A percentile compares a stretch with the other conserved stretches of the same genome.
Evolutionary conservation across 768 basidiomycete species (phyloP).

Genomic region (Tricholoma flavovirens): DNA sequence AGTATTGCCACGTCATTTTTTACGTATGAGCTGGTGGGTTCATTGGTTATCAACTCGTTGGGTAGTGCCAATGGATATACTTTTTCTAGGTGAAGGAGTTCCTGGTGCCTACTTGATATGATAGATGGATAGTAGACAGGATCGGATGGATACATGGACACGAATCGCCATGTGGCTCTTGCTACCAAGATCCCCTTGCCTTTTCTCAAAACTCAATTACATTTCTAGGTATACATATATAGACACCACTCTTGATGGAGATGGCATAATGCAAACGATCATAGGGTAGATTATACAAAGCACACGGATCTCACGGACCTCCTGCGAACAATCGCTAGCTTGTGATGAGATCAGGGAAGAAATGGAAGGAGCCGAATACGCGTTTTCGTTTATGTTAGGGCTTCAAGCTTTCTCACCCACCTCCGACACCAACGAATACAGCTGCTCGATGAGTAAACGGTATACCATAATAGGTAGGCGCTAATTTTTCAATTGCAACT

Average conservation of each 20-base stretch:
- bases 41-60: background rate
- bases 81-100: constrained; percentile 26
- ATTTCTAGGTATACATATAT: background rate
- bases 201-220: background rate
- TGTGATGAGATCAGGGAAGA: background rate
- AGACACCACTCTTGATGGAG: background rate
- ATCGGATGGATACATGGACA: constrained; percentile 13
- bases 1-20: constrained; percentile 86
- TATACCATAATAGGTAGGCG: background rate
- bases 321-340: background rate
- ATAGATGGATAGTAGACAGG: constrained; percentile 11
- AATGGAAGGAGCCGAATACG: background rate
- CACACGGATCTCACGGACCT: background rate
- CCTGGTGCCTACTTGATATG: constrained; percentile 22
- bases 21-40: constrained; percentile 63
- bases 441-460: background rate
- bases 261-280: background rate
- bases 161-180: background rate
- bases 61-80: constrained; percentile 2
- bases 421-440: background rate
- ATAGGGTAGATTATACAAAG: background rate
- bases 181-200: background rate
- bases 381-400: too few species aligned
- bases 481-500: background rate
- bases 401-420: background rate